Conservation (phyloP, 2,329 filamentous ascomycete species). For the Mycosphaerella arachidis region DNA sequence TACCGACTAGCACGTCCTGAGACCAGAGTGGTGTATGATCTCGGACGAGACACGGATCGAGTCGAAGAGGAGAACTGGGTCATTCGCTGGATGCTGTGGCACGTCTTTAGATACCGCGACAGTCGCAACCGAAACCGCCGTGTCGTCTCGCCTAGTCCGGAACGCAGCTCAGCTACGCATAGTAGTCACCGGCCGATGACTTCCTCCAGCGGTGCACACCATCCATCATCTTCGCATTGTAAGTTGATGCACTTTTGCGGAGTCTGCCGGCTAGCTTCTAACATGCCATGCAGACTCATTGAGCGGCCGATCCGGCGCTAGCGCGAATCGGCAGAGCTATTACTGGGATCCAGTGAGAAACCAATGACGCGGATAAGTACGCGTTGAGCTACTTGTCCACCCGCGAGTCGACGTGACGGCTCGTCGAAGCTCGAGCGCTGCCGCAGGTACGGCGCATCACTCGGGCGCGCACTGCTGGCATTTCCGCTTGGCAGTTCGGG, state of each 20-base stretch:
- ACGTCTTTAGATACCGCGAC: conserved; percentile 47
- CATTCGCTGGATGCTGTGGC: conserved; percentile 50
- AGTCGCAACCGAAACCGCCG: conserved; percentile 37
- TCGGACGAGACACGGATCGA: conserved; percentile 39
- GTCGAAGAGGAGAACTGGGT: conserved; percentile 48
- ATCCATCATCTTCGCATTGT: conserved; percentile 5
- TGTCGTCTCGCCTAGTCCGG: conserved; percentile 21
- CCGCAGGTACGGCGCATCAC: conserved; percentile 5
- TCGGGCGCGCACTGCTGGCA: neutral
- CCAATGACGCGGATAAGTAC: conserved; percentile 19
- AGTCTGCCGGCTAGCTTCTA: neutral
- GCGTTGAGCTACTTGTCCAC: neutral
- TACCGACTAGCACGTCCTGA: conserved; percentile 37
- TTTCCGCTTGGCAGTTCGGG: neutral
- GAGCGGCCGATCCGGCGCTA: conserved; percentile 1
- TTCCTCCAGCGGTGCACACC: neutral
- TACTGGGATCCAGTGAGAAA: conserved; percentile 33
- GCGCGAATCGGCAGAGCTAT: conserved; percentile 19
- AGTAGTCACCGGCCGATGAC: conserved; percentile 4
- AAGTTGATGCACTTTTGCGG: conserved; percentile 1
- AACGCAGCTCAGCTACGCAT: conserved; percentile 11
- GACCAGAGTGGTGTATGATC: conserved; percentile 40
- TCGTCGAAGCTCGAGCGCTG: neutral
- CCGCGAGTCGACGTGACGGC: neutral
- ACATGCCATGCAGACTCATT: conserved; percentile 4